Evolutionary conservation across 805 yeast genomes (phyloP), one percentile per base, ranked within the genome.

Genomic region (Pichia membranifaciens): DNA sequence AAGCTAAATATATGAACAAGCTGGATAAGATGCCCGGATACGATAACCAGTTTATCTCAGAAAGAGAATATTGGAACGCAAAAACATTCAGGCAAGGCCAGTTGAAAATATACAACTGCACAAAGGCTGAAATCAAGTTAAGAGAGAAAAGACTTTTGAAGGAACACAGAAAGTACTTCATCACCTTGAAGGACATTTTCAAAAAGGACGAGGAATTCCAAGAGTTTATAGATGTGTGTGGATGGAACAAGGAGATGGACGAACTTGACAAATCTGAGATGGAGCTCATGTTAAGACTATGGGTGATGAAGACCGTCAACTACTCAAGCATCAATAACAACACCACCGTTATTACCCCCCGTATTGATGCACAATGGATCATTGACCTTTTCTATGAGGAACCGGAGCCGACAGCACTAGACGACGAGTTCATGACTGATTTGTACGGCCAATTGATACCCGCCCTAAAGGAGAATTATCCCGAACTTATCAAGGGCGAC

Each of bases 71-170:
- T 43, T 32, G 44, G 3, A 62, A 60, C 38, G 63, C 73, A 16
- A 45, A 49, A 10, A 59, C 59, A 8, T 78, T 76, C 53, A 59
- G 69, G 29, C 41, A 54, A 13, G 69, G 76, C 2, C 82, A 78
- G 54, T 58, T 64, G 49, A 50, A 54, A 3, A 62, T 77, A 5
- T 68, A 68, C 45, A 59, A 56, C 12, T 43, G 63, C n/a, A 64
- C 73, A 22, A 66, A 73, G 40, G 58, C 65, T 36, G 57, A 55
- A 34, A 57, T 76, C 49, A 78, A 76, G 54, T 57, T 56, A 17
- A 44, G 56, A 28, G 82, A 78, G 51, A 76, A 72, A 54, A 52
- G 52, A 1, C 49, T 73, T 25, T 58, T 78, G 41, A 61, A 62
- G 15, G 58, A 60, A 4, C 52, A 68, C 50, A 52, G 65, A 39